A percentile compares a stretch with the other conserved stretches of the same genome.
Conservation (phyloP, 495 filamentous ascomycete species). For the Melanomma pulvis-pyrius region DNA sequence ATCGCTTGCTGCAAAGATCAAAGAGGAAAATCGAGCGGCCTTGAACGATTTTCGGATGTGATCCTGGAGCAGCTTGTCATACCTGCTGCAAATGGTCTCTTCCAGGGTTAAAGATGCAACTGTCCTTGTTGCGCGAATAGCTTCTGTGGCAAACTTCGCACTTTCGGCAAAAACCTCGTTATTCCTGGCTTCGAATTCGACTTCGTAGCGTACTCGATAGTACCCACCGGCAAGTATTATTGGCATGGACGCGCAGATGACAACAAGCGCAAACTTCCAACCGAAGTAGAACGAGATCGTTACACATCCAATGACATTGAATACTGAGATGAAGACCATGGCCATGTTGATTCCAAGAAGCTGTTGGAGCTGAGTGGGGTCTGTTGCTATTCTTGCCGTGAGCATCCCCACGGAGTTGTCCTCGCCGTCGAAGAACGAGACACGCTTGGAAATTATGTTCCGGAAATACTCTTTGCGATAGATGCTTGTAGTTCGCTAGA, state of each 20-base stretch:
- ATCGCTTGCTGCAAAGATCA: conserved; percentile 78
- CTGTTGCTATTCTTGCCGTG: conserved; percentile 5
- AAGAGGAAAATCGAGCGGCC: conserved; percentile 62
- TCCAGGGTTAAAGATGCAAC: conserved; percentile 15
- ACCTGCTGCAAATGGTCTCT: conserved; percentile 8
- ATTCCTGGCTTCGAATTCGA: conserved; percentile 1
- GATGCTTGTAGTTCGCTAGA: conserved; percentile 64
- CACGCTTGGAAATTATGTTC: conserved; percentile 2
- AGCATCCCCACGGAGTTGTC: conserved; percentile 5
- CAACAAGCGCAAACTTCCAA: conserved; percentile 67
- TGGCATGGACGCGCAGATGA: conserved; percentile 13
- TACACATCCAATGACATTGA: conserved; percentile 72
- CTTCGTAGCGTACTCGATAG: conserved; percentile 68
- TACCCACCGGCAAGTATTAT: conserved; percentile 64
- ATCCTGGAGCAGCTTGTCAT: background rate
- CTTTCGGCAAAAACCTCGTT: conserved; percentile 12
- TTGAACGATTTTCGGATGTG: conserved; percentile 2
- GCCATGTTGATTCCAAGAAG: conserved; percentile 49
- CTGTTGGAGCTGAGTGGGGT: conserved; percentile 58
- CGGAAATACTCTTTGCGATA: conserved; percentile 61
- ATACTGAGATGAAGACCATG: conserved; percentile 61
- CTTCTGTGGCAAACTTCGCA: conserved; percentile 10
- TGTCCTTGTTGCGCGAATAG: conserved; percentile 13
- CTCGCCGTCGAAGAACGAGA: conserved; percentile 10
- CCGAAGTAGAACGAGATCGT: conserved; percentile 73